Evolutionary conservation across 1,139 yeast genomes (phyloP), one percentile per base, ranked within the genome.

Genomic region (Barnettozyma hawaiiensis): DNA sequence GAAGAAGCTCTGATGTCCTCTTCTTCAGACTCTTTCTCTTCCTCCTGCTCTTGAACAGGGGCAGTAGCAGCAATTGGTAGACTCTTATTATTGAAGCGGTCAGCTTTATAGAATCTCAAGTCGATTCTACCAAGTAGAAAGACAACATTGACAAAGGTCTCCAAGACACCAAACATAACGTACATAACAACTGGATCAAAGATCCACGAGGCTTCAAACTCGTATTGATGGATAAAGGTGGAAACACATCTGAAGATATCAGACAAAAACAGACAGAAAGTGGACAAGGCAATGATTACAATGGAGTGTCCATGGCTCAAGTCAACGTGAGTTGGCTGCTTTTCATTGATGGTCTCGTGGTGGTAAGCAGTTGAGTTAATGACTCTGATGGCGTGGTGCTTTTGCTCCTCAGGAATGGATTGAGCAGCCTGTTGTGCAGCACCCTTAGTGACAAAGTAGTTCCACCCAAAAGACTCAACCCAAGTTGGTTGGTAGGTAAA

Each of bases 401-500:
- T 72, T 48, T 78, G 69, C 31, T 69, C 65, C 11, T 76, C 73
- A 52, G 76, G 75, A 41, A 77, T 68, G 47, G 69, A 66, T 34
- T 64, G 66, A 47, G 68, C 76, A 15, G 80, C 81, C 41, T 65
- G 62, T 39, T 58, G 61, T 12, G 72, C 67, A 37, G 78, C 75
- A 55, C 69, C 67, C 34, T 68, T 70, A 48, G 67, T 65, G 19
- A 76, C 79, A 58, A 71, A 80, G 61, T 80, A 80, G 39, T 68
- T 65, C 35, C 81, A 72, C n/a, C 65, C 55, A 53, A 81, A 80
- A 3, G 81, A 74, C 58, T 80, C 78, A 55, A 84, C 76, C 94
- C 94, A 84, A 68, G 80, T 77, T 38, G 94, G 86, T 62, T 83
- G 92, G 58, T 76, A 76, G 21, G 85, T 78, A 50, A 71, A 66